Base-by-base conservation (phyloP, 805 yeast species). In the Tetrapisispora nanseiensis region DNA sequence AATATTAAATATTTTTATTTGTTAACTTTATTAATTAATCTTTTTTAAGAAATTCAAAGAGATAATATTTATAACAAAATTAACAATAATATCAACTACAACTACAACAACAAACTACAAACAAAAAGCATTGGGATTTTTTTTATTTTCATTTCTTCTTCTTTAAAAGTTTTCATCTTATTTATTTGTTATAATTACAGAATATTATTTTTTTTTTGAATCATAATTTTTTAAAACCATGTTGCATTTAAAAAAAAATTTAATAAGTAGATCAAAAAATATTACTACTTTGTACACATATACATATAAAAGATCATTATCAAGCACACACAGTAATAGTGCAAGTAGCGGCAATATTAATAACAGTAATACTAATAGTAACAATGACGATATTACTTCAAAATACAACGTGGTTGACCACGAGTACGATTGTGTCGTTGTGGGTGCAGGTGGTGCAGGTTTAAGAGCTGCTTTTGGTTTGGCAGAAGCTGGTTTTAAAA, bases 371-470 rank as follows among this genome's bases (percentile, higher is more conserved):
- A 24, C 26, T 4, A 39, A 19, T n/a, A 26, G 30, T 38, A 70
- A 6, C 5, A 18, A 4, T 12, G n/a, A 16, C 4, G 32, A 74
- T 46, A 69, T 76, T 55, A 69, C 75, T 40, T 71, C 78, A 51
- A 85, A 87, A 60, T 90, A 92, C 67, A 92, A 86, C 60, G 81
- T 90, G 50, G 81, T 90, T 52, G 97, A 90, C 68, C 98, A 90
- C 67, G 97, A 92, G 67, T 90, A 92, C 68, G 98, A 90, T 71
- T 87, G 96, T 74, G 79, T 90, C 39, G 97, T 90, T 46, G 87
- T 90, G 42, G 98, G 98, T 60, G 98, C 98, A 44, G 98, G 98
- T 60, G 98, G 98, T 65, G 98, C 98, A 39, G 98, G 98, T 62
- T 72, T 90, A 47, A 81, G 98, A 70, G 98, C 98, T 33, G 97